Percentiles rank a stretch among this genome's conserved stretches.
Evolutionary conservation across 2,329 filamentous ascomycete genomes (phyloP).

Genomic region (Pseudocercospora vitis): DNA sequence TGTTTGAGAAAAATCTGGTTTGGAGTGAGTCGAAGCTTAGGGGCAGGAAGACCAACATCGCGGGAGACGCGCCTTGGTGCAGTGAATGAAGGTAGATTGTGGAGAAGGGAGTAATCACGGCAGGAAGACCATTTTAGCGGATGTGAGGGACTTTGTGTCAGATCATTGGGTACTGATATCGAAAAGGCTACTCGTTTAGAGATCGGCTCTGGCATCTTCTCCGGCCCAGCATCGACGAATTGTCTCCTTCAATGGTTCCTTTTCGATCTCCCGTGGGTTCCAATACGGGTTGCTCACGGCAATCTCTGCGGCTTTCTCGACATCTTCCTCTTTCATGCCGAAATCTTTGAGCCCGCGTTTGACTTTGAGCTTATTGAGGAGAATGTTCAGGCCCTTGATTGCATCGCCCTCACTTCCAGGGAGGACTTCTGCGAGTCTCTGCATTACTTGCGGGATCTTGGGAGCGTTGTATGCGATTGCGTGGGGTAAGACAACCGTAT

Average conservation of each 20-base stretch:
- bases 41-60: conserved; percentile 36
- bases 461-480: conserved; percentile 64
- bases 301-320: conserved; percentile 61
- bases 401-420: conserved; percentile 61
- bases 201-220: conserved; percentile 55
- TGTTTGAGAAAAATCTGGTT: conserved; percentile 34
- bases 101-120: conserved; percentile 36
- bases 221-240: conserved; percentile 63
- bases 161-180: conserved; percentile 6
- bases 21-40: conserved; percentile 33
- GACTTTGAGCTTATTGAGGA: conserved; percentile 56
- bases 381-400: conserved; percentile 56
- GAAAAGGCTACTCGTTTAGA: conserved; percentile 36
- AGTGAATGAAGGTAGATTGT: conserved; percentile 38
- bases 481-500: conserved; percentile 63
- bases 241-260: conserved; percentile 54
- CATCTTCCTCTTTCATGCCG: conserved; percentile 60
- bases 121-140: conserved; percentile 42
- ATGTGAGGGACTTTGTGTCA: conserved; percentile 33
- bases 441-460: conserved; percentile 54
- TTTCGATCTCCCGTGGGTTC: conserved; percentile 59
- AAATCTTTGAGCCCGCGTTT: conserved; percentile 55
- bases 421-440: conserved; percentile 53
- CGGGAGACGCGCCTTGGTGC: conserved; percentile 35
- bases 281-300: conserved; percentile 60